Evolutionary conservation across 257 asterid species (phyloP), one percentile per base, ranked within the genome.

Genomic region (Solanum pimpinellifolium): DNA sequence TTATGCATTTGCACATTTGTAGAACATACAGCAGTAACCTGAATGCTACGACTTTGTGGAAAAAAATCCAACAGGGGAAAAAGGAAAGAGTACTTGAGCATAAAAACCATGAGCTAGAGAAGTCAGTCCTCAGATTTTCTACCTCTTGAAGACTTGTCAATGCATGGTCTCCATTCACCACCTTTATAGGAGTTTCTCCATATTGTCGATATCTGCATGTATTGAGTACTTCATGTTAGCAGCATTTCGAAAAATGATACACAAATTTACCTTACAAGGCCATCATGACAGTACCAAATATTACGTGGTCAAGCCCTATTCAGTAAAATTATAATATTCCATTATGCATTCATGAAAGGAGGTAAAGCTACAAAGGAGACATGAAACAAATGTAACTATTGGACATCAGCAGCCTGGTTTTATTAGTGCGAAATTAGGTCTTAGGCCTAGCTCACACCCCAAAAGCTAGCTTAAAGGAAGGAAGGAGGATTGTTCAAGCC

Each of bases 151-250:
- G 98, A 93, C 83, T 86, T 92, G 93, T 92, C 92, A 91, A 93
- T 93, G 94, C 99, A 97, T 21, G 98, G 96, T 88, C 91, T 94
- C 99, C 99, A 97, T 76, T 94, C 97, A 76, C 98, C 97, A 87
- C 93, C 92, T 92, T 91, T 95, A 86, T 95, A 94, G 84, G 99
- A 97, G 89, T 94, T 92, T 76, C 95, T 95, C 99, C 99, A 97
- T 91, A 95, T 92, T 37, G 98, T 94, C 31, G 96, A 92, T 90
- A 97, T 95, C 99, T 97, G 92, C 86, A 87, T 41, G 44, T 82
- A 86, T 80, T 77, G 88, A 37, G 12, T 69, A 80, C 66, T 18
- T 80, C 42, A 15, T 46, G 68, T 47, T 46, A 80, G 84, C 23
- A 83, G 37, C 83, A 46, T 86, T 88, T 69, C 86, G 89, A 85